Conservation (phyloP, 257 asterid genomes). For the Solanum appendiculatum region DNA sequence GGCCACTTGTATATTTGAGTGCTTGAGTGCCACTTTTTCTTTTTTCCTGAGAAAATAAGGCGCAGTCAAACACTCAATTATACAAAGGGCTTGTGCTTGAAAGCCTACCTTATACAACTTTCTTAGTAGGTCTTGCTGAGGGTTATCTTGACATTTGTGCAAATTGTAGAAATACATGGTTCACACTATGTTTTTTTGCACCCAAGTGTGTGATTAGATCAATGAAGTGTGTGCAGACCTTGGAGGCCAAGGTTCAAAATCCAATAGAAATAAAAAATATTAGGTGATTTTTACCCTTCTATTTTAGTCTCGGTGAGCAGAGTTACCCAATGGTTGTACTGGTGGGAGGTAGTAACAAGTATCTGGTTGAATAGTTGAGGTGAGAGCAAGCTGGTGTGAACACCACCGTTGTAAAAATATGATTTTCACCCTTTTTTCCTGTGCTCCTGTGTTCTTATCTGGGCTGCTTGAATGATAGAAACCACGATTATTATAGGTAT, state of each 20-base stretch:
- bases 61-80: neutral
- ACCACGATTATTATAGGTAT: neutral
- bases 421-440: neutral
- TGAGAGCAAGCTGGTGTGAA: neutral
- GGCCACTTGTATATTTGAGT: neutral
- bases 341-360: neutral
- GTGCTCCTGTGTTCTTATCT: neutral
- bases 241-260: neutral
- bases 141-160: neutral
- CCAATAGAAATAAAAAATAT: neutral
- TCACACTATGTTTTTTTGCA: neutral
- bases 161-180: neutral
- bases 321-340: neutral
- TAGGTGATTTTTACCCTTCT: neutral
- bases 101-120: neutral
- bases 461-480: neutral
- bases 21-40: neutral
- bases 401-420: neutral
- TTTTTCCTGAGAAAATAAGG: neutral
- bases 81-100: neutral
- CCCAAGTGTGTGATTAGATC: neutral
- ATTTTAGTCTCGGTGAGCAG: neutral
- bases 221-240: neutral
- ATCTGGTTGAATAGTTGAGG: neutral
- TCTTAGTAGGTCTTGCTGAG: neutral